phyloP scores from a whole-genome alignment of 345 rosid genomes.

The Salix exigua region DNA sequence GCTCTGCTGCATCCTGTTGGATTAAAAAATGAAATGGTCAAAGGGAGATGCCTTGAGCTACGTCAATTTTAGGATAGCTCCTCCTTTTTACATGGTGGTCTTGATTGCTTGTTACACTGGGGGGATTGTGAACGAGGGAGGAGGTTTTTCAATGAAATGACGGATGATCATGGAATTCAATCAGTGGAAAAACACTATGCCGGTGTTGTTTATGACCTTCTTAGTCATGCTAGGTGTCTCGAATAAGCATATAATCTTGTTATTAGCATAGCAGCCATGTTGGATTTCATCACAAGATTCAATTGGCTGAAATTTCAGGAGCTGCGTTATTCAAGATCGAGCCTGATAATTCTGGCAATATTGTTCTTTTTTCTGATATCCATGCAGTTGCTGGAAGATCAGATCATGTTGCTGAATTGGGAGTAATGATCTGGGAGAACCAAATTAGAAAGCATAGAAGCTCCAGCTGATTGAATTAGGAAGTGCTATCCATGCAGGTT shows the following conservation, averaged over 20 bases:
- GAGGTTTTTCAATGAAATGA: conserved; percentile 32
- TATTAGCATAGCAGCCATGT: conserved; percentile 17
- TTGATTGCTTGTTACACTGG: conserved; percentile 38
- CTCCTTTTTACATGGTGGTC: conserved; percentile 15
- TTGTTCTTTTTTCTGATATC: conserved; percentile 27
- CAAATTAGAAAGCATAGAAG: conserved; percentile 34
- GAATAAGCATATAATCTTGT: conserved; percentile 30
- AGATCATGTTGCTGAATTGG: conserved; percentile 30
- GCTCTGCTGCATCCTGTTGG: too few relatives aligned
- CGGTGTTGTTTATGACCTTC: conserved; percentile 36
- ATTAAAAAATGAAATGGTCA: too few relatives aligned
- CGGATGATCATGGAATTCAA: conserved; percentile 23
- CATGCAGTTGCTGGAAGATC: conserved; percentile 30
- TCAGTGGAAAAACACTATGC: conserved; percentile 36
- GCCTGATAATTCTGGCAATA: conserved; percentile 36
- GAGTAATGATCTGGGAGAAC: conserved; percentile 26
- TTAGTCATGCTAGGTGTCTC: conserved; percentile 32
- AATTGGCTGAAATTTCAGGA: conserved; percentile 31
- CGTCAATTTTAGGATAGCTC: too few relatives aligned
- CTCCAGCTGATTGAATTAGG: conserved; percentile 35
- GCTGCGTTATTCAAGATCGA: conserved; percentile 33
- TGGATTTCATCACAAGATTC: conserved; percentile 25
- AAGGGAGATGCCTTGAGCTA: too few relatives aligned
- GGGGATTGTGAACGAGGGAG: conserved; percentile 34
- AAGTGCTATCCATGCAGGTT: conserved; percentile 30